A percentile compares a stretch with the other conserved stretches of the same genome.
These are phyloP conservation scores for Saccharomyces paradoxus DNA, from an alignment of 805 yeast genomes.

Conservation along the genomic window DNA sequence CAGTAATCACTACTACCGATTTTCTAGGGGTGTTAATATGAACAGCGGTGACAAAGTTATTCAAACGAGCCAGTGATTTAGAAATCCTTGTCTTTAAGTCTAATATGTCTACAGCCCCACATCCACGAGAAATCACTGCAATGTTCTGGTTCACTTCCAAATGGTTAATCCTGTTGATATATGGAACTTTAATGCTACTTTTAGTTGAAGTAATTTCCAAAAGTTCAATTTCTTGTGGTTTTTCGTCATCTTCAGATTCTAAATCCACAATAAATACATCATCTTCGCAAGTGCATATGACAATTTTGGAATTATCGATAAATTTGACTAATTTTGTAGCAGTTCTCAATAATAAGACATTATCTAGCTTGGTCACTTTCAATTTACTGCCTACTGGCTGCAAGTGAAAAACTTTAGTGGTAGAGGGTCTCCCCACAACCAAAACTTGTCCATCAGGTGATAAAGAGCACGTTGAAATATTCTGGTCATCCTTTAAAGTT, in stretches of 20 bases:
- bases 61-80: constrained; percentile 47
- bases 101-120: constrained; percentile 55
- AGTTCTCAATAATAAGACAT: constrained; percentile 29
- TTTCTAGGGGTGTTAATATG: constrained; percentile 41
- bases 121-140: constrained; percentile 52
- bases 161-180: constrained; percentile 44
- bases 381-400: constrained; percentile 35
- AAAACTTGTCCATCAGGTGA: constrained; percentile 58
- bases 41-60: constrained; percentile 52
- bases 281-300: constrained; percentile 53
- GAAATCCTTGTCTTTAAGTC: constrained; percentile 24
- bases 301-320: constrained; percentile 37
- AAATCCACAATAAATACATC: constrained; percentile 43
- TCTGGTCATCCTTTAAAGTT: constrained; percentile 66
- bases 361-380: constrained; percentile 45
- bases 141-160: constrained; percentile 42
- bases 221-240: constrained; percentile 33
- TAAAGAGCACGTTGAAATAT: constrained; percentile 59
- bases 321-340: constrained; percentile 55
- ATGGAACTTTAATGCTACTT: constrained; percentile 34
- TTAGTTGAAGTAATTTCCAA: constrained; percentile 32
- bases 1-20: constrained; percentile 56
- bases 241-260: constrained; percentile 35
- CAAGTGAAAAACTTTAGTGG: constrained; percentile 62
- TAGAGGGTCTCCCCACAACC: constrained; percentile 61